phyloP scores from a whole-genome alignment of 2,329 filamentous ascomycete species.

The Penicillium sp. region DNA sequence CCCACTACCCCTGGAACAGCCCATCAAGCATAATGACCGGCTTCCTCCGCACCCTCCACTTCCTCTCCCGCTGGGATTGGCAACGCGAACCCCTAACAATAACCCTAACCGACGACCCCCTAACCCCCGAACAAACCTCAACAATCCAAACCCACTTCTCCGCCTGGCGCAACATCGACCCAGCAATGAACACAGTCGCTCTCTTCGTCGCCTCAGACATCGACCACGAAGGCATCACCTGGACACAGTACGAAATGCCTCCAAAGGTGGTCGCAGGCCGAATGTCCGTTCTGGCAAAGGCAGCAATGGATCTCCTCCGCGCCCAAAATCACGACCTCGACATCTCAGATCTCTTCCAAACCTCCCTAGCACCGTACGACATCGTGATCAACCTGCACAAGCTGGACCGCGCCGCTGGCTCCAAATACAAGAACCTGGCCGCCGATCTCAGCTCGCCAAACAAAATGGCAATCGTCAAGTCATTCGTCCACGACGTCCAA shows the following conservation, averaged over 20 bases:
- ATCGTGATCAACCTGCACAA: conserved; percentile 75
- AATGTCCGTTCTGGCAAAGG: conserved; percentile 79
- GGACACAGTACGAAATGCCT: conserved; percentile 71
- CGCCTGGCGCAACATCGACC: conserved; percentile 86
- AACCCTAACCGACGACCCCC: conserved; percentile 69
- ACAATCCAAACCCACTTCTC: conserved; percentile 73
- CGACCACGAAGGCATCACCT: conserved; percentile 77
- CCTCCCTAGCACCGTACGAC: conserved; percentile 78
- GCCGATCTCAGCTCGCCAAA: conserved; percentile 48
- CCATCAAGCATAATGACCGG: conserved; percentile 79
- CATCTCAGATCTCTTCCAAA: conserved; percentile 68
- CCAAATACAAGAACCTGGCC: conserved; percentile 80
- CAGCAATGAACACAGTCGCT: conserved; percentile 79
- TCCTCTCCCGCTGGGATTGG: conserved; percentile 92
- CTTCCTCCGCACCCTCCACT: conserved; percentile 78
- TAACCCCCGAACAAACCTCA: conserved; percentile 62
- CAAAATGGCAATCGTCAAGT: conserved; percentile 63
- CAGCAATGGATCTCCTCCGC: conserved; percentile 68
- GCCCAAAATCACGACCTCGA: conserved; percentile 59
- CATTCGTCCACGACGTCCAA: conserved; percentile 71
- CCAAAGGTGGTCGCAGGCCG: conserved; percentile 82
- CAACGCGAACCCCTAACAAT: conserved; percentile 78
- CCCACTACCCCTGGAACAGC: conserved; percentile 76
- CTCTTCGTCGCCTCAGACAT: conserved; percentile 81
- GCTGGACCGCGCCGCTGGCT: conserved; percentile 42